phyloP scores from a whole-genome alignment of 345 rosid species.

The Jatropha curcas region DNA sequence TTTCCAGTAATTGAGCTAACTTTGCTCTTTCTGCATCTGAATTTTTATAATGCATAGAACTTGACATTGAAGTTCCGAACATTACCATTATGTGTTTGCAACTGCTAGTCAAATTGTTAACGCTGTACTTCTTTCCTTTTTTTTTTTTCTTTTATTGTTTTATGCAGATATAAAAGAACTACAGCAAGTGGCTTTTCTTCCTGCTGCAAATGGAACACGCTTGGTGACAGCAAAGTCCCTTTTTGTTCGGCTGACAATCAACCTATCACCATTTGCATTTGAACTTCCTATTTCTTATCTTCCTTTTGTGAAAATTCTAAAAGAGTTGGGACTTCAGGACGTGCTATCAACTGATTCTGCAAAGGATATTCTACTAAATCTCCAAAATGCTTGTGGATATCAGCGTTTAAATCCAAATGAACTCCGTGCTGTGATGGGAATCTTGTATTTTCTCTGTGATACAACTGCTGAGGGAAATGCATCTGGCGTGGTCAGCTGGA shows the following conservation, averaged over 20 bases:
- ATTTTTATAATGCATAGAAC: background rate
- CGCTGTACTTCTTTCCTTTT: background rate
- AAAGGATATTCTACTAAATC: slow-evolving; percentile 64
- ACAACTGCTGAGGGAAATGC: slow-evolving; percentile 36
- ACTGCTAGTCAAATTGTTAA: slow-evolving; percentile 7
- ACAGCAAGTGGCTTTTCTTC: slow-evolving; percentile 78
- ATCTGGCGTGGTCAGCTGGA: slow-evolving; percentile 35
- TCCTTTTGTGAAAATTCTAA: slow-evolving; percentile 74
- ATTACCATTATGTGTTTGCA: background rate
- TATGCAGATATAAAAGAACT: slow-evolving; percentile 64
- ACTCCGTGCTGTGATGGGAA: slow-evolving; percentile 91
- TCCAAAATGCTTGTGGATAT: slow-evolving; percentile 80
- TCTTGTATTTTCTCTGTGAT: slow-evolving; percentile 67
- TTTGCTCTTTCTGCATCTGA: background rate
- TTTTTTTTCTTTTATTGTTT: background rate
- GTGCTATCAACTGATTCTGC: slow-evolving; percentile 69
- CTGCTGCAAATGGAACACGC: slow-evolving; percentile 95
- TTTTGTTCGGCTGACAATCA: slow-evolving; percentile 71
- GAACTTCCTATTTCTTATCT: slow-evolving; percentile 80
- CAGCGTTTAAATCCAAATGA: slow-evolving; percentile 90
- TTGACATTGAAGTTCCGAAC: slow-evolving; percentile 2
- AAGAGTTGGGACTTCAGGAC: slow-evolving; percentile 87
- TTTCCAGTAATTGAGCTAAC: background rate
- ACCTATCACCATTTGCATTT: slow-evolving; percentile 90
- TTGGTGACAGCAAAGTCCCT: slow-evolving; percentile 72